These are phyloP conservation scores for Fragilaria crotonensis DNA, from an alignment of 108 stramenopile genomes.

Conservation along the genomic window DNA sequence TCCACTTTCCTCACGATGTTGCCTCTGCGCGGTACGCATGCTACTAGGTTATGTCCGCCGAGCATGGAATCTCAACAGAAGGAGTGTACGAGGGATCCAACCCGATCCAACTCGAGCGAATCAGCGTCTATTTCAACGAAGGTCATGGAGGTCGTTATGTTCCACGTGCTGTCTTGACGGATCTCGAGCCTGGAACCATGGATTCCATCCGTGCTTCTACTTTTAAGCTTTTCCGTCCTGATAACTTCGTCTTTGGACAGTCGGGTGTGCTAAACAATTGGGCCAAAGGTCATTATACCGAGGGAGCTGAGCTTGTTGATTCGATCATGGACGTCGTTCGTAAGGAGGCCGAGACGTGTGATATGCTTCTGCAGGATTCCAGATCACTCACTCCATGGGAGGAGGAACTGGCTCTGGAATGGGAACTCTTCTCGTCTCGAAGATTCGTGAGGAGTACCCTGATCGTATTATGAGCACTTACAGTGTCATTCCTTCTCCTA, in stretches of 20 bases:
- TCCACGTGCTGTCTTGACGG: slow-evolving; percentile 86
- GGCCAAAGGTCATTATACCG: slow-evolving; percentile 98
- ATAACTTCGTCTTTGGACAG: slow-evolving; percentile 96
- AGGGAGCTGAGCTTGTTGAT: slow-evolving; percentile 94
- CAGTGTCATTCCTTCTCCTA: slow-evolving; percentile 89
- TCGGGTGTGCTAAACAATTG: slow-evolving; percentile 87
- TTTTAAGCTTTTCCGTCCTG: slow-evolving; percentile 89
- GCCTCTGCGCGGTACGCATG: neutral
- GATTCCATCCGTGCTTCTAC: slow-evolving; percentile 77
- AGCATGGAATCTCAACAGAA: slow-evolving; percentile 66
- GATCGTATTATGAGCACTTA: slow-evolving; percentile 90
- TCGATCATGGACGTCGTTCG: slow-evolving; percentile 90
- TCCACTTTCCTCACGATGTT: neutral
- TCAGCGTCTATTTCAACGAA: slow-evolving; percentile 87
- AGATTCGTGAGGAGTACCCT: slow-evolving; percentile 95
- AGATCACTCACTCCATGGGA: slow-evolving; percentile 89
- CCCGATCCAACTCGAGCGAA: slow-evolving; percentile 57
- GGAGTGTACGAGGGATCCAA: slow-evolving; percentile 77
- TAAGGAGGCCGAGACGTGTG: slow-evolving; percentile 90
- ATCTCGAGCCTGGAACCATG: slow-evolving; percentile 92
- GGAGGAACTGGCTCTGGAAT: slow-evolving; percentile 92
- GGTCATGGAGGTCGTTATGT: slow-evolving; percentile 86
- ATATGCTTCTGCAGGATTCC: slow-evolving; percentile 86
- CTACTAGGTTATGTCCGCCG: slow-evolving; percentile 78
- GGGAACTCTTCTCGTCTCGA: slow-evolving; percentile 93